Percentiles rank a stretch among this genome's conserved stretches.
Conservation (phyloP, 306 rosid species). For the Prosopis cineraria region DNA sequence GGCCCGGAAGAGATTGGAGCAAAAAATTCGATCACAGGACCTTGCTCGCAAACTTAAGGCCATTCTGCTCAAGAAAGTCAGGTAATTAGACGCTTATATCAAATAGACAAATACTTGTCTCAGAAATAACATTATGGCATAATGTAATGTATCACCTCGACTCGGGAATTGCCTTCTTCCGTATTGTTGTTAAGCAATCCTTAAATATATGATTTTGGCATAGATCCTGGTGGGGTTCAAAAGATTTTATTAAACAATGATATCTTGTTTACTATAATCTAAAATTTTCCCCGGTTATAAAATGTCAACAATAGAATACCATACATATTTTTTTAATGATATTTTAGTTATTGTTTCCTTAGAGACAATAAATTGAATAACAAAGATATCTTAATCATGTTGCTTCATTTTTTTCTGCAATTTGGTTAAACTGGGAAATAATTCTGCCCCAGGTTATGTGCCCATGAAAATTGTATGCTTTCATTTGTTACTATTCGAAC, state of each 20-base stretch:
- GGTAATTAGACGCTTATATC: slow-evolving; percentile 45
- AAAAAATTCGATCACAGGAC: slow-evolving; percentile 63
- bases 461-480: not conserved
- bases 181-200: not conserved
- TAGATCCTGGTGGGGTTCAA: not conserved
- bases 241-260: not conserved
- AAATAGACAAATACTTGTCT: not conserved
- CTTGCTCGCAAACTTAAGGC: slow-evolving; percentile 77
- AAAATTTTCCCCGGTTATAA: not conserved
- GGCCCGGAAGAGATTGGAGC: slow-evolving; percentile 70
- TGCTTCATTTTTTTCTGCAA: not conserved
- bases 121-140: not conserved
- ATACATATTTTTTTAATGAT: not conserved
- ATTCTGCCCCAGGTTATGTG: not conserved
- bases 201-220: not conserved
- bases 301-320: not conserved
- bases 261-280: not conserved
- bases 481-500: slow-evolving; percentile 6
- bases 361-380: not conserved
- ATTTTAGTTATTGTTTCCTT: not conserved
- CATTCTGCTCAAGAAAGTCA: slow-evolving; percentile 84
- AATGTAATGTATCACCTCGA: slow-evolving; percentile 1
- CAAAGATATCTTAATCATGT: not conserved
- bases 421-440: not conserved
- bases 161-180: not conserved